phyloP scores from a whole-genome alignment of 176 grass and related monocot genomes.

The Paspalum notatum region DNA sequence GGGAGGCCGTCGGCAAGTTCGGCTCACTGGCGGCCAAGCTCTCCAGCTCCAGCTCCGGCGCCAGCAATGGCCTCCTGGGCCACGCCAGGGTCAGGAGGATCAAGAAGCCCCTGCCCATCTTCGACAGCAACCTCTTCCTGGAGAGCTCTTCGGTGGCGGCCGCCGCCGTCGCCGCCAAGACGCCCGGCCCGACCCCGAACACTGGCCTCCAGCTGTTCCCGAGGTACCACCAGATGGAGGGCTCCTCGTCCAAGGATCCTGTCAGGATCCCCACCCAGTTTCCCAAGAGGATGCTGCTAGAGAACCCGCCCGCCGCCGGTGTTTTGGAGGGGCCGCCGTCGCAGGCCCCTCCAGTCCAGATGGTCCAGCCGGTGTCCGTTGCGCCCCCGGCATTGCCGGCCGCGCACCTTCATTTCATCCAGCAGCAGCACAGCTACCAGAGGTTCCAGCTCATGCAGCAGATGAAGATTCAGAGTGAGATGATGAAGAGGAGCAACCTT shows the following conservation, averaged over 20 bases:
- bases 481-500: conserved; percentile 59
- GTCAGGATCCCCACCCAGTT: conserved; percentile 62
- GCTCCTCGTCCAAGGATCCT: conserved; percentile 51
- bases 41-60: conserved; percentile 30
- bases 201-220: conserved; percentile 73
- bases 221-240: conserved; percentile 58
- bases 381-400: conserved; percentile 50
- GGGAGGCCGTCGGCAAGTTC: conserved; percentile 71
- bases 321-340: conserved; percentile 24
- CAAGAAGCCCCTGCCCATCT: conserved; percentile 67
- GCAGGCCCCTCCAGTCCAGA: conserved; percentile 19
- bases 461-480: conserved; percentile 83
- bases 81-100: conserved; percentile 74
- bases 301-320: conserved; percentile 34
- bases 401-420: conserved; percentile 77
- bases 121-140: conserved; percentile 74
- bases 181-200: conserved; percentile 24
- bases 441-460: conserved; percentile 88
- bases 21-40: conserved; percentile 60
- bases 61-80: conserved; percentile 54
- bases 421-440: conserved; percentile 88
- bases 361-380: conserved; percentile 56
- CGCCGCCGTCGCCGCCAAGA: conserved; percentile 14
- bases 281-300: conserved; percentile 60
- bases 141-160: conserved; percentile 44